These are phyloP conservation scores for Paecilomyces variotii DNA, from an alignment of 2,329 filamentous ascomycete genomes.

Conservation along the genomic window DNA sequence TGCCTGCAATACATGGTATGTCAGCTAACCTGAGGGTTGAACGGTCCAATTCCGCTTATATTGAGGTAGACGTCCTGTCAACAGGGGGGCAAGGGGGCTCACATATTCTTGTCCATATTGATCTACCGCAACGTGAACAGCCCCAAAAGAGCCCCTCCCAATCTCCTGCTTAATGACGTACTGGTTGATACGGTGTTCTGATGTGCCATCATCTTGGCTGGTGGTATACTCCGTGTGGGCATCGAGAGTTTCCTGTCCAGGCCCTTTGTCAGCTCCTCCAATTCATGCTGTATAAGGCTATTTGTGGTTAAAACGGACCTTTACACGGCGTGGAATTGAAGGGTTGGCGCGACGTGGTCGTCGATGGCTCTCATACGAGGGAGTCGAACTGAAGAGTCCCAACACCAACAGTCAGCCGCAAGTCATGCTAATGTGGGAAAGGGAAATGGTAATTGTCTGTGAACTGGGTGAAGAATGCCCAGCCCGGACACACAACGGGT, in stretches of 20 bases:
- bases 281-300: conserved; percentile 4
- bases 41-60: not conserved
- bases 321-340: conserved; percentile 54
- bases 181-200: conserved; percentile 86
- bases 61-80: not conserved
- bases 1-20: conserved; percentile 49
- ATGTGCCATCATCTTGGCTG: conserved; percentile 71
- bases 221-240: conserved; percentile 79
- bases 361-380: conserved; percentile 55
- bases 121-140: conserved; percentile 82
- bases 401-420: not conserved
- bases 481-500: not conserved
- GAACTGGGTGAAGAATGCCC: not conserved
- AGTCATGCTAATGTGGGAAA: not conserved
- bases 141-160: conserved; percentile 89
- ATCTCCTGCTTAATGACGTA: conserved; percentile 93
- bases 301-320: conserved; percentile 37
- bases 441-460: not conserved
- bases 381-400: conserved; percentile 40
- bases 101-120: conserved; percentile 92
- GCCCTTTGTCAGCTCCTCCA: conserved; percentile 5
- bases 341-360: conserved; percentile 57
- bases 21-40: conserved; percentile 11
- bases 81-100: conserved; percentile 31
- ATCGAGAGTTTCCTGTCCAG: conserved; percentile 73